These are phyloP conservation scores for Arthroderma sp. DNA, from an alignment of 2,329 filamentous ascomycete genomes.

Conservation along the genomic window DNA sequence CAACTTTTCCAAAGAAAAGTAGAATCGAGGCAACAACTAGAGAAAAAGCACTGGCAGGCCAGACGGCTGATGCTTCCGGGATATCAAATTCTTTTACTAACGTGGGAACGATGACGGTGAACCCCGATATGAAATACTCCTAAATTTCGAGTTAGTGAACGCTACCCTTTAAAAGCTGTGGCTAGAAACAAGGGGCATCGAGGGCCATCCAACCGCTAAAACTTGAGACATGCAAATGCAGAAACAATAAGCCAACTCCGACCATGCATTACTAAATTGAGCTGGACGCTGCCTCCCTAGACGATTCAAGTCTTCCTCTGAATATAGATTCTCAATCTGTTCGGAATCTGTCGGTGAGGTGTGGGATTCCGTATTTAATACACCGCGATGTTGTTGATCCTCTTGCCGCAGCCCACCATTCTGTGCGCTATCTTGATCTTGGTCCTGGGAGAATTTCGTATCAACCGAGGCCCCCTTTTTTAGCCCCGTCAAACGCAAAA, in stretches of 20 bases:
- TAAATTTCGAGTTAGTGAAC: constrained; percentile 13
- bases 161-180: not conserved
- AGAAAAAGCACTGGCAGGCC: constrained; percentile 41
- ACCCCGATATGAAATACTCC: constrained; percentile 69
- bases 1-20: constrained; percentile 41
- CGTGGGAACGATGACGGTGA: constrained; percentile 54
- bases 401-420: too few species aligned
- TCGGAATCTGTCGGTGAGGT: too few species aligned
- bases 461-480: too few species aligned
- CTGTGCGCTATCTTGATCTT: too few species aligned
- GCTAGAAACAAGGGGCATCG: not conserved
- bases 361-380: too few species aligned
- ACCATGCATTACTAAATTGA: constrained; percentile 38
- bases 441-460: too few species aligned
- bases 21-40: constrained; percentile 37
- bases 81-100: constrained; percentile 51
- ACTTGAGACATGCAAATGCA: constrained; percentile 51
- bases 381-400: too few species aligned
- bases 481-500: too few species aligned
- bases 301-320: constrained; percentile 33
- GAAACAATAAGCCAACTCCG: constrained; percentile 51
- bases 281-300: constrained; percentile 50
- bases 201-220: constrained; percentile 35
- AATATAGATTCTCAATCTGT: too few species aligned
- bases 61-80: constrained; percentile 47